Conservation (phyloP, 495 filamentous ascomycete genomes). For the Bathelium albidoporum region DNA sequence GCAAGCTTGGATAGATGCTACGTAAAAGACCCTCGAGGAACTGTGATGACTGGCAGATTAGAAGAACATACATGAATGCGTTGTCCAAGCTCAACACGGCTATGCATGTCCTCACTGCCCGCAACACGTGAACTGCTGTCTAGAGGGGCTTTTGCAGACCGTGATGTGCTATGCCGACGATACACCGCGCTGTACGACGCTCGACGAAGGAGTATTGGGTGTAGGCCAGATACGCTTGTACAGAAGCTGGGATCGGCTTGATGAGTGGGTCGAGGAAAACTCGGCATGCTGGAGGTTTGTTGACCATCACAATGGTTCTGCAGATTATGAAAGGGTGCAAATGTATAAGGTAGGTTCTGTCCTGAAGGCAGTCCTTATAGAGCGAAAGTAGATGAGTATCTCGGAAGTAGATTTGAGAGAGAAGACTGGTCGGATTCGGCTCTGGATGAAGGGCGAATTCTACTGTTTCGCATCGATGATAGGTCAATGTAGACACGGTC, state of each 20-base stretch:
- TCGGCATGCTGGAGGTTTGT: constrained; percentile 5
- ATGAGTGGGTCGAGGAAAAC: neutral
- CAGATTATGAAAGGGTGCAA: neutral
- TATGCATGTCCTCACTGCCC: neutral
- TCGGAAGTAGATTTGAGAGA: neutral
- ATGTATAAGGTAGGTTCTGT: constrained; percentile 13
- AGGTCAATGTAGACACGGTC: neutral
- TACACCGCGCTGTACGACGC: neutral
- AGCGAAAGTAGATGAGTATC: constrained; percentile 1
- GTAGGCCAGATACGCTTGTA: neutral
- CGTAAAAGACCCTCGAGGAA: neutral
- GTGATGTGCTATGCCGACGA: neutral
- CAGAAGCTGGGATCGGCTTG: neutral
- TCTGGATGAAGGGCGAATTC: neutral
- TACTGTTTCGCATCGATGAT: neutral
- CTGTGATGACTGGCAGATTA: neutral
- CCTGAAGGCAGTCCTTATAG: constrained; percentile 16
- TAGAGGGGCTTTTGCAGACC: neutral
- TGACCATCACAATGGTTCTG: neutral
- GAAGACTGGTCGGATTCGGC: neutral
- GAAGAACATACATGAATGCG: neutral
- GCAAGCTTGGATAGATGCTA: neutral
- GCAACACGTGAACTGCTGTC: neutral
- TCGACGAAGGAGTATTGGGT: neutral
- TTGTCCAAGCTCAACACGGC: neutral